Evolutionary conservation across 2,329 filamentous ascomycete genomes (phyloP).

Genomic region (Fusarium transvaalense): DNA sequence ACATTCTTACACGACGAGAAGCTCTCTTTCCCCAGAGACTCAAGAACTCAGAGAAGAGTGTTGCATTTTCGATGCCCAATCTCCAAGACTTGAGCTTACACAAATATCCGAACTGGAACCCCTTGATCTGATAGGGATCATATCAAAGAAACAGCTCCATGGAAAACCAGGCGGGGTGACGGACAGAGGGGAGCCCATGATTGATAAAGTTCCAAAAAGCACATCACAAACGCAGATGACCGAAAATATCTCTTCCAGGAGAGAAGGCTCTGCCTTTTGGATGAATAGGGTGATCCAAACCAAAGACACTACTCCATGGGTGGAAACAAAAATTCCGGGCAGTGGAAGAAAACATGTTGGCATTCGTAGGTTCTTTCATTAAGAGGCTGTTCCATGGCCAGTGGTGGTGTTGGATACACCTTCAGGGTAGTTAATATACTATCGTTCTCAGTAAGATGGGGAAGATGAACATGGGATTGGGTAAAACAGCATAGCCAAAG

Average conservation of each 20-base stretch:
- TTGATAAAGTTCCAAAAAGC: conserved; percentile 22
- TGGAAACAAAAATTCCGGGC: conserved; percentile 44
- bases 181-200: conserved; percentile 11
- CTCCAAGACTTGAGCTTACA: conserved; percentile 16
- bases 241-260: conserved; percentile 4
- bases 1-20: conserved; percentile 20
- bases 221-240: conserved; percentile 18
- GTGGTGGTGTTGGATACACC: conserved; percentile 8
- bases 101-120: conserved; percentile 15
- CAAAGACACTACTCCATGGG: conserved; percentile 54
- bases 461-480: not conserved
- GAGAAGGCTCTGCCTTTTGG: conserved; percentile 26
- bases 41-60: conserved; percentile 13
- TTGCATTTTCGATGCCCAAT: not conserved
- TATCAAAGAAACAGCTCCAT: not conserved
- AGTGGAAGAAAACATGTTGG: conserved; percentile 51
- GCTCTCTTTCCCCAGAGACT: conserved; percentile 24
- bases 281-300: conserved; percentile 27
- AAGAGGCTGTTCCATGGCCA: not conserved
- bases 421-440: conserved; percentile 1
- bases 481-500: not conserved
- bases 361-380: conserved; percentile 61
- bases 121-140: conserved; percentile 15
- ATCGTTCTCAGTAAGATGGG: not conserved
- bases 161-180: not conserved